These are phyloP conservation scores for Seminavis robusta DNA, from an alignment of 108 stramenopile genomes.

Conservation along the genomic window DNA sequence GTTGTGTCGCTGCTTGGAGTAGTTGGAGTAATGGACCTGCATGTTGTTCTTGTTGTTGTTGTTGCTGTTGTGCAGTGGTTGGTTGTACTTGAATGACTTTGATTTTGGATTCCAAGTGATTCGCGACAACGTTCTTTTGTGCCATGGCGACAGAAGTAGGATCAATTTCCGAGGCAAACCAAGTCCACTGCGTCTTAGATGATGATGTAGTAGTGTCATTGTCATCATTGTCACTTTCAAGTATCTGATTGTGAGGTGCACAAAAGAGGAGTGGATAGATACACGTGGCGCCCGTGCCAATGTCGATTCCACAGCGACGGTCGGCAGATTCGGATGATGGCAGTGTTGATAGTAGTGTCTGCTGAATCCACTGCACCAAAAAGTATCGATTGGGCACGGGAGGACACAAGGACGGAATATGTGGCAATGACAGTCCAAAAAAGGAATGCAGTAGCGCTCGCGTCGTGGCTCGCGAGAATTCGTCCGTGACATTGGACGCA, in stretches of 20 bases:
- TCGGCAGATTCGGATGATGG: neutral
- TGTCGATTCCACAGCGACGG: constrained; percentile 64
- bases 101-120: constrained; percentile 55
- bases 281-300: constrained; percentile 86
- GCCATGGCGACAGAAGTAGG: constrained; percentile 68
- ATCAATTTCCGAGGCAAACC: constrained; percentile 87
- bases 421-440: constrained; percentile 57
- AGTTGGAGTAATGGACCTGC: constrained; percentile 19
- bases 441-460: constrained; percentile 69
- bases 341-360: constrained; percentile 40
- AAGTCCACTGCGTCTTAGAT: too few relatives aligned
- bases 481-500: constrained; percentile 37
- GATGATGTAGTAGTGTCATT: too few relatives aligned
- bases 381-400: constrained; percentile 92
- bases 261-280: constrained; percentile 82
- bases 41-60: neutral
- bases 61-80: constrained; percentile 17
- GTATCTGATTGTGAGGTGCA: constrained; percentile 3
- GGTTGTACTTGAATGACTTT: constrained; percentile 41
- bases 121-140: constrained; percentile 60
- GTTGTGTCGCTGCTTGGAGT: neutral
- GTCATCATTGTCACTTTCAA: neutral
- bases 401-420: constrained; percentile 80
- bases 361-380: constrained; percentile 81
- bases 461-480: constrained; percentile 75